Evolutionary conservation across 768 basidiomycete genomes (phyloP).

Genomic region (Leccinellum luteum): DNA sequence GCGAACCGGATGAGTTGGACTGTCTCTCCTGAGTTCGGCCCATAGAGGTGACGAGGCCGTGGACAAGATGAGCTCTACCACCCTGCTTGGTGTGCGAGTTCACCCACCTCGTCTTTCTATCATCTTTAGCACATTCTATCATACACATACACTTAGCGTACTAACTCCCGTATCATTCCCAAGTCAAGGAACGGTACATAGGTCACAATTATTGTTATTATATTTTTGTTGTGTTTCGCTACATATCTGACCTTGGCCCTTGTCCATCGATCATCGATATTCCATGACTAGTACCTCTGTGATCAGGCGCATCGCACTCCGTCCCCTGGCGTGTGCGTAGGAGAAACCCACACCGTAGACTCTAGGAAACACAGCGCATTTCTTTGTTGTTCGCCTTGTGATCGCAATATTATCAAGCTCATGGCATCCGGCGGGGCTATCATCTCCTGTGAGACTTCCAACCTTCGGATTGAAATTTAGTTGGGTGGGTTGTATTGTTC

Average conservation of each 20-base stretch:
- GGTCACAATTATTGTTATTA: not conserved
- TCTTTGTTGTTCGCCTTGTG: no score
- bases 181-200: not conserved
- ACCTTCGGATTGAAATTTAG: no score
- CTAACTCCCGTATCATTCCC: not conserved
- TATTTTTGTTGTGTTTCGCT: constrained; percentile 1
- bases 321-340: no score
- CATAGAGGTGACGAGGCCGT: not conserved
- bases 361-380: no score
- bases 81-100: not conserved
- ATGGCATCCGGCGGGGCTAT: no score
- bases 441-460: no score
- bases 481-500: no score
- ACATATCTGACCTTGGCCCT: not conserved
- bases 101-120: not conserved
- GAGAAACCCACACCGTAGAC: no score
- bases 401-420: no score
- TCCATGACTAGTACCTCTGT: not conserved
- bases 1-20: constrained; percentile 47
- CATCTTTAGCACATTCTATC: not conserved
- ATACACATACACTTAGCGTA: not conserved
- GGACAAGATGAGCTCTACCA: not conserved
- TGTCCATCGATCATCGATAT: not conserved
- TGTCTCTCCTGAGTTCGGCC: constrained; percentile 39
- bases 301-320: no score